These are phyloP conservation scores for Arabis alpina DNA, from an alignment of 345 rosid genomes.

Conservation along the genomic window DNA sequence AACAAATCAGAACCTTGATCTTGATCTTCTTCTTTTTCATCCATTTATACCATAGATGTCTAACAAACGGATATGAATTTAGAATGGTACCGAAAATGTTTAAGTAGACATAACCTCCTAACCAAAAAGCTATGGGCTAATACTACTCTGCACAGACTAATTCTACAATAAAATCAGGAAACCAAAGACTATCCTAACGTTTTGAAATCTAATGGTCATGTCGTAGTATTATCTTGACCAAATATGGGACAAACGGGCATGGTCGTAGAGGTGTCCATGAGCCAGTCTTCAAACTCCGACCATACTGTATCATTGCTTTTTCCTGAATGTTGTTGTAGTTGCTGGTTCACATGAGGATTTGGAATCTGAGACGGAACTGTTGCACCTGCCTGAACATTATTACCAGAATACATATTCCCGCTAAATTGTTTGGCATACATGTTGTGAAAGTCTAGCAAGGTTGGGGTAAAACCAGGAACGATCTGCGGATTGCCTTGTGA, in stretches of 20 bases:
- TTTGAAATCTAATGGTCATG: background rate
- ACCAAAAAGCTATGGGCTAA: slow-evolving; percentile 7
- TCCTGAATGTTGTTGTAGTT: slow-evolving; percentile 18
- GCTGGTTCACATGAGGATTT: slow-evolving; percentile 8
- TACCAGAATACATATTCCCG: background rate
- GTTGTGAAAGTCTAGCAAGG: background rate
- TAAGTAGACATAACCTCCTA: background rate
- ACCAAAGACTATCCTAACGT: slow-evolving; percentile 1
- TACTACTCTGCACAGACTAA: slow-evolving; percentile 15
- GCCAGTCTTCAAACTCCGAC: slow-evolving; percentile 40
- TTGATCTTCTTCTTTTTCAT: background rate
- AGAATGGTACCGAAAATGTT: background rate
- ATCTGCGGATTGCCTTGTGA: slow-evolving; percentile 7
- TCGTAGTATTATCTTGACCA: slow-evolving; percentile 7
- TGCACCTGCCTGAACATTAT: slow-evolving; percentile 4
- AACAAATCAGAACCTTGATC: background rate
- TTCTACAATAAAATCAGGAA: background rate
- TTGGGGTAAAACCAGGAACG: background rate
- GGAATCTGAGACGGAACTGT: background rate
- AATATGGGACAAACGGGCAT: background rate
- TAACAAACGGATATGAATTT: background rate
- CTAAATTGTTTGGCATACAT: background rate
- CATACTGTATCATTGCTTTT: slow-evolving; percentile 7
- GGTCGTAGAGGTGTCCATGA: slow-evolving; percentile 15
- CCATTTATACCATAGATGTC: background rate